Evolutionary conservation across 2,329 filamentous ascomycete genomes (phyloP), one percentile per base, ranked within the genome.

Genomic region (Pseudocercospora macadamiae): DNA sequence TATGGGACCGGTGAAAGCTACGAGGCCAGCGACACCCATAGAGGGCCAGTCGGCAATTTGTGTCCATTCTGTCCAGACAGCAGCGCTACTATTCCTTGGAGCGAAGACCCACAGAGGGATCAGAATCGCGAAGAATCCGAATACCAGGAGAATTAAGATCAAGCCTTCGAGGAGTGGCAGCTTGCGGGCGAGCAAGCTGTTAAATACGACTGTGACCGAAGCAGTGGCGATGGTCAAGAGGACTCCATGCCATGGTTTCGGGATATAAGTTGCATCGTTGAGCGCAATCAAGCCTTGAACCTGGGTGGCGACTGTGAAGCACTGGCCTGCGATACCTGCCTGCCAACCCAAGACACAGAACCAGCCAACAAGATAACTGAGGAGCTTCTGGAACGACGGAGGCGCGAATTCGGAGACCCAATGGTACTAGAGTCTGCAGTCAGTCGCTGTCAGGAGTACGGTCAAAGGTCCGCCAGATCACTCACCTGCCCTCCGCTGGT

Each of bases 241-340:
- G 2, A 77, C 79, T 2, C 73, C 75, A 56, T 80, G 77, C 77
- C 77, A 81, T 55, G 71, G 61, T 51, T 79, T 66, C 1, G 75
- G 72, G 1, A 69, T 62, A 59, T 80, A 81, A 2, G 66, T 66
- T 1, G 72, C 70, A 49, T 79, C 66, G 59, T 80, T 79, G 28
- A 82, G 66, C 18, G 77, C 72, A 19, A 79, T 72, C 16, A 81
- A n/a, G 30, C 64, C 79, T 66, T 81, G 77, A 14, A 81, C 76
- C 37, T 78, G 75, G 3, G 72, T 76, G 2, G 75, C 79, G 5
- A 76, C 76, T 14, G 80, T 72, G 66, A 77, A 79, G 10, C 74
- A 74, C 49, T 77, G 76, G 3, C 75, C 73, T 5, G 77, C 76
- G 21, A 76, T 56, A 65, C 62, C 47, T 3, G 74, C 73, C 60